Conservation (phyloP, 371 early-diverging fungal species). For the Dichotomocladium elegans region DNA sequence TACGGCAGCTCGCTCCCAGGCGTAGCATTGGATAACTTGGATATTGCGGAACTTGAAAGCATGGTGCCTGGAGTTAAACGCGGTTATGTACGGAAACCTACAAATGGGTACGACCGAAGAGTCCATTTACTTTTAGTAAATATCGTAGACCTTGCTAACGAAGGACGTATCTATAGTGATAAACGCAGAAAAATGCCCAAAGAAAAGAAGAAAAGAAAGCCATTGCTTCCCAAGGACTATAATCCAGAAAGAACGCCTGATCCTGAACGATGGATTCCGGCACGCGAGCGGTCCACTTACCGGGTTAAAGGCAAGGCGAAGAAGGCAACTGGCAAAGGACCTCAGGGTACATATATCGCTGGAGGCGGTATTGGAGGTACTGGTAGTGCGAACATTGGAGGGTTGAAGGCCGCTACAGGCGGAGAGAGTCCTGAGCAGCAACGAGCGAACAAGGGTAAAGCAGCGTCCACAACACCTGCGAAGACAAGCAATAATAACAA, state of each 20-base stretch:
- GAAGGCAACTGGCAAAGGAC: slow-evolving; percentile 52
- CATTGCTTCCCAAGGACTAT: slow-evolving; percentile 57
- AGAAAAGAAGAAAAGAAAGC: slow-evolving; percentile 61
- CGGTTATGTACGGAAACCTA: slow-evolving; percentile 51
- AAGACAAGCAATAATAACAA: slow-evolving; percentile 3
- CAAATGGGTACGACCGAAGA: slow-evolving; percentile 29
- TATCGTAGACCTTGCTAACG: too few relatives aligned
- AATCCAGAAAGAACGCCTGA: slow-evolving; percentile 54
- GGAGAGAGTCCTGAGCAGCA: neutral
- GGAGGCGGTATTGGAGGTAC: slow-evolving; percentile 71
- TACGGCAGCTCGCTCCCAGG: slow-evolving; percentile 60
- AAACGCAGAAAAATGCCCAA: slow-evolving; percentile 24
- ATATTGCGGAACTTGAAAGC: slow-evolving; percentile 52
- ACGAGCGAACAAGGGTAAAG: slow-evolving; percentile 6
- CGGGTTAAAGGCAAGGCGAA: slow-evolving; percentile 54
- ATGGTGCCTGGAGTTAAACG: slow-evolving; percentile 65
- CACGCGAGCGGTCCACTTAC: slow-evolving; percentile 60
- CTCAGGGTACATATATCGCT: slow-evolving; percentile 56
- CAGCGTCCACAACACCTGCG: too few relatives aligned
- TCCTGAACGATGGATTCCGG: slow-evolving; percentile 79
- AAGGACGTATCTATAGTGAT: neutral
- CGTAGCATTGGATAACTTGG: slow-evolving; percentile 36
- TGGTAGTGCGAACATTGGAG: slow-evolving; percentile 70
- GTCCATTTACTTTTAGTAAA: too few relatives aligned
- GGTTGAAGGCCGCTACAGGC: slow-evolving; percentile 11